Evolutionary conservation across 2,329 filamentous ascomycete genomes (phyloP).

Genomic region (Aspergillus thermomutatus): DNA sequence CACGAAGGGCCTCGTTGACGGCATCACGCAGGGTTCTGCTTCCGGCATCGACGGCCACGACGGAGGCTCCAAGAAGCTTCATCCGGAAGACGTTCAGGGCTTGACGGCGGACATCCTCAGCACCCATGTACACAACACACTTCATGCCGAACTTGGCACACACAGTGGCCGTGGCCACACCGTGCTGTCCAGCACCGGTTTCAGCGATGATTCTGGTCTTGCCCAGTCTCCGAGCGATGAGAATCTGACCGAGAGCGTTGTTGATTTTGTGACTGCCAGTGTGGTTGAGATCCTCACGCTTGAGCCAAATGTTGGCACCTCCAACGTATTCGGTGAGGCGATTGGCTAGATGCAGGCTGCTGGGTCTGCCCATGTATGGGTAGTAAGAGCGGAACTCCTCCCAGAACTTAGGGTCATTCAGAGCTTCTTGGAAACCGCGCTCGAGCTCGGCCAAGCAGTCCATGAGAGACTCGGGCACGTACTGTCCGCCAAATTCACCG

Average conservation of each 20-base stretch:
- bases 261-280: conserved; percentile 99
- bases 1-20: conserved; percentile 91
- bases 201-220: conserved; percentile 98
- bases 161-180: conserved; percentile 94
- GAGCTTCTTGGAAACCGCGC: conserved; percentile 81
- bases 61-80: conserved; percentile 88
- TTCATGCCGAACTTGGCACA: conserved; percentile 98
- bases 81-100: conserved; percentile 98
- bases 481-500: conserved; percentile 94
- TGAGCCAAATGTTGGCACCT: conserved; percentile 95
- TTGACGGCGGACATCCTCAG: conserved; percentile 93
- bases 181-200: conserved; percentile 95
- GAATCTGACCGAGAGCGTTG: conserved; percentile 90
- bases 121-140: conserved; percentile 97
- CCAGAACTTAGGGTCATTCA: conserved; percentile 90
- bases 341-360: conserved; percentile 84
- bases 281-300: conserved; percentile 96
- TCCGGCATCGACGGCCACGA: conserved; percentile 89
- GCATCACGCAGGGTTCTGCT: conserved; percentile 79
- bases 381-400: conserved; percentile 95
- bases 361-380: conserved; percentile 93
- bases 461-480: conserved; percentile 96
- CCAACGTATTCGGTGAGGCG: conserved; percentile 84
- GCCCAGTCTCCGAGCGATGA: conserved; percentile 78
- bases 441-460: conserved; percentile 91